Base-by-base conservation (phyloP, 768 basidiomycete genomes). In the Hericium erinaceus region DNA sequence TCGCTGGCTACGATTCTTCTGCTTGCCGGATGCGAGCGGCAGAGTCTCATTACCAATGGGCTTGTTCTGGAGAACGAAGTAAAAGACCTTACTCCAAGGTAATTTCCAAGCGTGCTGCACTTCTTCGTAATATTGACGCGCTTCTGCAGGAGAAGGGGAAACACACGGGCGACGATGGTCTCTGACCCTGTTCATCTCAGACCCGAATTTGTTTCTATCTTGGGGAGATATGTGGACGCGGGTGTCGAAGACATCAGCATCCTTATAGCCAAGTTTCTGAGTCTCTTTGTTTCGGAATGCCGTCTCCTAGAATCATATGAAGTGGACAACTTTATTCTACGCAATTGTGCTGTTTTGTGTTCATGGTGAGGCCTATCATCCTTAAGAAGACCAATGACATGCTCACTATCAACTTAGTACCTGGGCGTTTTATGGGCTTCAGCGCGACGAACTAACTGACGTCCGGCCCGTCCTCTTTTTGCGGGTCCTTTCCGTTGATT, bases 371-470 rank as follows among this genome's bases (percentile, higher is more conserved):
- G 54, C 33, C 33, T 33, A 33, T 33, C 33, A 33, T 33, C 58
- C 57, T 46, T 54, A 46, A 48, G 37, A 33, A 22, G 39, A 13
- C 20, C 37, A 6, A 16, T 20, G 33, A 33, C 33, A 33, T 10
- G 33, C 33, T 33, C 8, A 33, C 33, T 33, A 61, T 48, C 5
- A 4, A 44, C 2, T 44, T 38, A 91, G 89, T 65, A 75, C 78
- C 22, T 90, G 88, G 87, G 75, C 77, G 49, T 77, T 84, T 58
- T 89, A 89, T 66, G 78, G 75, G 51, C 75, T 84, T n/a, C 82
- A 85, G 60, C 66, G 69, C 4, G 74, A 76, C 13, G 79, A 80
- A n/a, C 68, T 88, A 10, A 77, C 78, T 9, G 67, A 72, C 39
- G 72, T 83, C 22, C 77, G 87, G 46, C 77, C 80, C 4, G 70